phyloP scores from a whole-genome alignment of 805 yeast species.

The Scheffersomyces lignosus region DNA sequence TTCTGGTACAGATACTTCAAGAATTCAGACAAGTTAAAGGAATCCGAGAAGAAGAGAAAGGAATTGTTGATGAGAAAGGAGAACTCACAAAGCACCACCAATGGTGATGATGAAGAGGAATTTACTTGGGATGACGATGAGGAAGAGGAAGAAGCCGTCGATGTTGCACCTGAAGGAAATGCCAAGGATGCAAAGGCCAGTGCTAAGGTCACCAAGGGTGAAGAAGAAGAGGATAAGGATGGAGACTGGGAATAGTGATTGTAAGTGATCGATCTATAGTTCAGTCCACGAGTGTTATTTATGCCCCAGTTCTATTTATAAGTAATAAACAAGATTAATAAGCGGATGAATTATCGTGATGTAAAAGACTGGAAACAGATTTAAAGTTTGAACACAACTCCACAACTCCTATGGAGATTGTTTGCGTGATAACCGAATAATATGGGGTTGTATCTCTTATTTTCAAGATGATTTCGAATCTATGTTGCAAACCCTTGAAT shows the following conservation, averaged over 20 bases:
- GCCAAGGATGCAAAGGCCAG: conserved; percentile 4
- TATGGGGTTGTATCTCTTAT: no score
- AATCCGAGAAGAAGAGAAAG: conserved; percentile 67
- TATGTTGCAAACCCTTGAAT: no score
- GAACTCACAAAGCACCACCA: conserved; percentile 31
- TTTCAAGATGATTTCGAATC: no score
- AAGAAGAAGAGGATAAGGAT: conserved; percentile 34
- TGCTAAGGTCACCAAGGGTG: background rate
- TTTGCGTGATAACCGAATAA: no score
- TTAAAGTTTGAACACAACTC: no score
- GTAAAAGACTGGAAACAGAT: no score
- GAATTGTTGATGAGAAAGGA: conserved; percentile 47
- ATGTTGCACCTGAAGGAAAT: conserved; percentile 7
- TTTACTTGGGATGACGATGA: conserved; percentile 55
- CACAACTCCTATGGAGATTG: no score
- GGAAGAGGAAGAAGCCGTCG: conserved; percentile 36
- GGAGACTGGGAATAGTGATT: conserved; percentile 67
- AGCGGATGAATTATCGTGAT: no score
- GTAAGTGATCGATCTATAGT: no score
- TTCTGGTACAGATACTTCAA: conserved; percentile 79
- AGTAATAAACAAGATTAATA: no score
- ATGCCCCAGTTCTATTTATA: no score
- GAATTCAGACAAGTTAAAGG: conserved; percentile 51
- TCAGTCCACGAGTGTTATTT: no score
- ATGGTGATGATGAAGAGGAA: conserved; percentile 50